These are phyloP conservation scores for Immersiporthe knoxdaviesiana DNA, from an alignment of 2,329 filamentous ascomycete genomes.

Conservation along the genomic window DNA sequence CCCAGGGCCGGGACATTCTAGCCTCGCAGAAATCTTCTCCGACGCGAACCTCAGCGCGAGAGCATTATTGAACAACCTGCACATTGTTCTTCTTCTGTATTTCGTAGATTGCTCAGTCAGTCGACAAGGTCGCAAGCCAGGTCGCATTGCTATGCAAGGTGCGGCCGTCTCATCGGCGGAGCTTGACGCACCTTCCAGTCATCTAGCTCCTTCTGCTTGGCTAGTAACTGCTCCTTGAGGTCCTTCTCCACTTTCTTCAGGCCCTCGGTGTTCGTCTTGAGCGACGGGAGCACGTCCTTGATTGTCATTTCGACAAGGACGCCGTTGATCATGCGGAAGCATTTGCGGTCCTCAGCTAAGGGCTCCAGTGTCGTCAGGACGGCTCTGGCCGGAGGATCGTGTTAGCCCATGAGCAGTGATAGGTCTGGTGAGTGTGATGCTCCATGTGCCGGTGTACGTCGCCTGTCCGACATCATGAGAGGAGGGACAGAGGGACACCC, in stretches of 20 bases:
- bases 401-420: conserved; percentile 28
- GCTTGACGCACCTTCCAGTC: conserved; percentile 86
- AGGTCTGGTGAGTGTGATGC: neutral
- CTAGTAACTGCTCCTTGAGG: conserved; percentile 93
- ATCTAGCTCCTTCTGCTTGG: conserved; percentile 92
- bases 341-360: conserved; percentile 84
- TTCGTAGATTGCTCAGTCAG: neutral
- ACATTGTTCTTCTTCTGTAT: conserved; percentile 86
- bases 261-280: conserved; percentile 93
- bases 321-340: conserved; percentile 98
- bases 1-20: neutral
- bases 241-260: conserved; percentile 93
- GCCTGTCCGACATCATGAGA: neutral
- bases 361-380: conserved; percentile 91
- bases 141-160: conserved; percentile 23
- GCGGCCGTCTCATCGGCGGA: neutral
- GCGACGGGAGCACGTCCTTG: conserved; percentile 84
- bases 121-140: conserved; percentile 11
- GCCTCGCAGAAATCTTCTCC: neutral
- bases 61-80: conserved; percentile 73
- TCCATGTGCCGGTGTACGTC: neutral
- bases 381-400: conserved; percentile 65
- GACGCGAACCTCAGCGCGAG: neutral
- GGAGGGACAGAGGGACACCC: neutral
- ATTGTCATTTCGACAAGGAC: conserved; percentile 94